Conservation (phyloP, 345 rosid genomes). For the Aquilaria yunnanensis region DNA sequence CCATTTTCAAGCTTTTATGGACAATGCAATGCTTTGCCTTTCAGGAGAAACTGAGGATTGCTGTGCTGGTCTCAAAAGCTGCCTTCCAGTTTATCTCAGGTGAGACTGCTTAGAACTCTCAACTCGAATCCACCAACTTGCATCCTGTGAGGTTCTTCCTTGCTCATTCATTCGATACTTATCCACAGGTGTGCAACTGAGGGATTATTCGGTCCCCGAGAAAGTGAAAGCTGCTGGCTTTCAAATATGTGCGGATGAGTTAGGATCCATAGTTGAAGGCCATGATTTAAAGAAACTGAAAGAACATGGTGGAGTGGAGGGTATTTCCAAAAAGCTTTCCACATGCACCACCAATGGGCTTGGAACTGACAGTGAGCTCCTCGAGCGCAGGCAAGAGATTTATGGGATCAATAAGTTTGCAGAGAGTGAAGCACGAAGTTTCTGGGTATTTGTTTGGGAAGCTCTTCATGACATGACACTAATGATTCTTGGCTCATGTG, state of each 20-base stretch:
- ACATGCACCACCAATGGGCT: constrained; percentile 58
- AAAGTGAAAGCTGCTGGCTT: constrained; percentile 84
- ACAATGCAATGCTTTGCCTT: constrained; percentile 1
- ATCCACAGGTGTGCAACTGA: constrained; percentile 55
- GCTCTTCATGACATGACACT: constrained; percentile 95
- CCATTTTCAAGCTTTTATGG: background rate
- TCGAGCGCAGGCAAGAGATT: constrained; percentile 56
- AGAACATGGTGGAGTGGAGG: constrained; percentile 67
- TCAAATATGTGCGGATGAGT: constrained; percentile 73
- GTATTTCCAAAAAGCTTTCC: constrained; percentile 58
- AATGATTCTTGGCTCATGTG: constrained; percentile 84
- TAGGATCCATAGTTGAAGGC: constrained; percentile 81
- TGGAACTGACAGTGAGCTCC: constrained; percentile 21
- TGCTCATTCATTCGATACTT: background rate
- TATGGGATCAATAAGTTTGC: constrained; percentile 85
- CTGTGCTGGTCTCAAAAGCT: constrained; percentile 91
- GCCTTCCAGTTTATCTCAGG: constrained; percentile 82
- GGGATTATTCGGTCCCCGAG: constrained; percentile 73
- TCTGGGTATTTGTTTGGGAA: constrained; percentile 91
- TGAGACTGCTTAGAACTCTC: constrained; percentile 18
- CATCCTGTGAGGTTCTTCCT: background rate
- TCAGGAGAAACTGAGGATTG: constrained; percentile 84
- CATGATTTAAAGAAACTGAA: constrained; percentile 73
- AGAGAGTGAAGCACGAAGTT: constrained; percentile 51
- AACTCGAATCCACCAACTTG: background rate